A percentile compares a stretch with the other conserved stretches of the same genome.
Conservation (phyloP, 106 monocot species). For the Agapanthus africanus region DNA sequence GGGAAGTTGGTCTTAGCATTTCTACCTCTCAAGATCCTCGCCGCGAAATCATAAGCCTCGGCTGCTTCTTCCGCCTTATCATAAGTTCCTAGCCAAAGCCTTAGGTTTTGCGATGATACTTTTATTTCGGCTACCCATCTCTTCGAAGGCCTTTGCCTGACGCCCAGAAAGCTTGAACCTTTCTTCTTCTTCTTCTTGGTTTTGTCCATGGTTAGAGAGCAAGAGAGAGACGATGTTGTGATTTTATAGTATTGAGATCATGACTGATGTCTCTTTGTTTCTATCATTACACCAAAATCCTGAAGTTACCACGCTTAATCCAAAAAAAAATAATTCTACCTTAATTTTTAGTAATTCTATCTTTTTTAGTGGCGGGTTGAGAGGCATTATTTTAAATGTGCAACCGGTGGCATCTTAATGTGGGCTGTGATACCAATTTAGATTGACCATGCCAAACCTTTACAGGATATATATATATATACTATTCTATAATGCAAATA, state of each 20-base stretch:
- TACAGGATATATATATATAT: no score
- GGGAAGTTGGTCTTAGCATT: constrained; percentile 18
- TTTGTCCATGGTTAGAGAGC: not conserved
- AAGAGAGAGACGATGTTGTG: not conserved
- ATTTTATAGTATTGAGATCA: not conserved
- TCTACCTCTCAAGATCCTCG: not conserved
- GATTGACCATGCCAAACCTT: no score
- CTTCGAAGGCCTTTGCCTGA: not conserved
- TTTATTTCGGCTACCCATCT: not conserved
- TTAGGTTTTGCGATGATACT: not conserved
- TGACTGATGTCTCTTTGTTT: no score
- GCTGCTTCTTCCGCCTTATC: constrained; percentile 13
- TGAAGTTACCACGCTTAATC: no score
- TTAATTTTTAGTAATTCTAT: no score
- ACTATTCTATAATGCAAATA: no score
- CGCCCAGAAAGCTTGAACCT: not conserved
- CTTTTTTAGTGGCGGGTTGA: no score
- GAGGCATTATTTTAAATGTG: no score
- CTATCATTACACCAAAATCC: no score
- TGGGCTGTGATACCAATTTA: no score
- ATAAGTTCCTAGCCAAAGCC: not conserved
- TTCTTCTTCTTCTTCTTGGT: not conserved
- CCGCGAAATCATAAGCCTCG: constrained; percentile 9
- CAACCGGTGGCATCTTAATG: no score
- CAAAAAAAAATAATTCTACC: no score